phyloP scores from a whole-genome alignment of 1,139 yeast genomes.

The Kazachstania sp. region DNA sequence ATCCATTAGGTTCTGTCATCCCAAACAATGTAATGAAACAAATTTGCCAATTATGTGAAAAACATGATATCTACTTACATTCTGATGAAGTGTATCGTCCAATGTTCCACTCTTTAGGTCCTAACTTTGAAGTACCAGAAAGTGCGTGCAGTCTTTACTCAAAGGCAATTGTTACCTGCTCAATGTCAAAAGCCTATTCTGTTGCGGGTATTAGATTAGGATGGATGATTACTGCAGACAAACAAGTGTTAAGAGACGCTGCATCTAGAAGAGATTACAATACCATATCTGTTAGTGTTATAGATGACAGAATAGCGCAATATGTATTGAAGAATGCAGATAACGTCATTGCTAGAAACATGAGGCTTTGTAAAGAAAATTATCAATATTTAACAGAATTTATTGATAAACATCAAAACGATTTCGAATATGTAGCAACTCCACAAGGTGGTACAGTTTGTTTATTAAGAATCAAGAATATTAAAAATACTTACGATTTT shows the following conservation, averaged over 20 bases:
- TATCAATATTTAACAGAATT: slow-evolving; percentile 34
- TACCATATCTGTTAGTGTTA: slow-evolving; percentile 42
- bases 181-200: slow-evolving; percentile 49
- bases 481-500: slow-evolving; percentile 32
- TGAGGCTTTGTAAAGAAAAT: slow-evolving; percentile 35
- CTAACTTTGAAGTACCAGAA: slow-evolving; percentile 28
- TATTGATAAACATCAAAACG: slow-evolving; percentile 31
- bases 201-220: slow-evolving; percentile 50
- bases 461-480: slow-evolving; percentile 33
- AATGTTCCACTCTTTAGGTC: slow-evolving; percentile 36
- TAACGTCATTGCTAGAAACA: slow-evolving; percentile 35
- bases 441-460: slow-evolving; percentile 48
- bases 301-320: slow-evolving; percentile 44
- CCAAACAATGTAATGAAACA: slow-evolving; percentile 31
- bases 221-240: slow-evolving; percentile 41
- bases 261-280: slow-evolving; percentile 43
- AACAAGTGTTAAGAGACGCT: slow-evolving; percentile 31
- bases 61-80: slow-evolving; percentile 34
- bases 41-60: slow-evolving; percentile 37
- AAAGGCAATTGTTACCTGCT: slow-evolving; percentile 42
- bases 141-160: slow-evolving; percentile 40
- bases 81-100: slow-evolving; percentile 55
- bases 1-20: slow-evolving; percentile 48
- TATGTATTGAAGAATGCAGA: slow-evolving; percentile 37
- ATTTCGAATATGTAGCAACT: slow-evolving; percentile 33